These are phyloP conservation scores for Dentipellis fragilis DNA, from an alignment of 768 basidiomycete genomes.

Conservation along the genomic window DNA sequence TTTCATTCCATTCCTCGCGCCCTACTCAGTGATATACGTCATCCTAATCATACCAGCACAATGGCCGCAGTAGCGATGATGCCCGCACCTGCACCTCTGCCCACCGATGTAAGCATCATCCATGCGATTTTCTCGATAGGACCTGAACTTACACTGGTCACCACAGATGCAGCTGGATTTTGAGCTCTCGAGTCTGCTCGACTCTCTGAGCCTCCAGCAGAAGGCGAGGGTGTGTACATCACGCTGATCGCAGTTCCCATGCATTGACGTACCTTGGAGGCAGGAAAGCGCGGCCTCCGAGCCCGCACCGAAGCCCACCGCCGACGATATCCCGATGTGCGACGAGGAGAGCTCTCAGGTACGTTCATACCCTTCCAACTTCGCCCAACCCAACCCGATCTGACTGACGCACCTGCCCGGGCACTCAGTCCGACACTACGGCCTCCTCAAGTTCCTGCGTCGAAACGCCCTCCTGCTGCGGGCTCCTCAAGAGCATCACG, in stretches of 20 bases:
- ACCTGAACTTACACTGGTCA: neutral
- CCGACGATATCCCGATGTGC: conserved; percentile 12
- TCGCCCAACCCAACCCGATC: neutral
- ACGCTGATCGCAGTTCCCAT: neutral
- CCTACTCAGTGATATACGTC: neutral
- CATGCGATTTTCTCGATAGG: neutral
- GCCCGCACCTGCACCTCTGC: neutral
- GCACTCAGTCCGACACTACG: conserved; percentile 10
- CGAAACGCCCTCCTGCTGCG: conserved; percentile 16
- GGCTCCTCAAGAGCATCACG: conserved; percentile 21
- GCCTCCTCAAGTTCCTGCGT: conserved; percentile 14
- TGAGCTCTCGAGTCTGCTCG: conserved; percentile 9
- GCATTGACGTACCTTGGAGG: conserved; percentile 11
- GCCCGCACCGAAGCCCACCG: conserved; percentile 5
- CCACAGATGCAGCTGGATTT: conserved; percentile 6
- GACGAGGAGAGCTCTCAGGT: conserved; percentile 13
- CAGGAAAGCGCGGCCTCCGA: conserved; percentile 8
- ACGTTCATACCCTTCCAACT: neutral
- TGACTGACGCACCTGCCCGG: too few species aligned
- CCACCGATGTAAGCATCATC: neutral
- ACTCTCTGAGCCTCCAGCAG: conserved; percentile 12
- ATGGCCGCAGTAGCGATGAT: neutral
- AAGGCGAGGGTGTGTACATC: conserved; percentile 9
- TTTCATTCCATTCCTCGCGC: neutral
- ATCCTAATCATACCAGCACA: neutral